These are phyloP conservation scores for Melampsora larici-populina DNA, from an alignment of 1,284 basidiomycete species.

Conservation along the genomic window DNA sequence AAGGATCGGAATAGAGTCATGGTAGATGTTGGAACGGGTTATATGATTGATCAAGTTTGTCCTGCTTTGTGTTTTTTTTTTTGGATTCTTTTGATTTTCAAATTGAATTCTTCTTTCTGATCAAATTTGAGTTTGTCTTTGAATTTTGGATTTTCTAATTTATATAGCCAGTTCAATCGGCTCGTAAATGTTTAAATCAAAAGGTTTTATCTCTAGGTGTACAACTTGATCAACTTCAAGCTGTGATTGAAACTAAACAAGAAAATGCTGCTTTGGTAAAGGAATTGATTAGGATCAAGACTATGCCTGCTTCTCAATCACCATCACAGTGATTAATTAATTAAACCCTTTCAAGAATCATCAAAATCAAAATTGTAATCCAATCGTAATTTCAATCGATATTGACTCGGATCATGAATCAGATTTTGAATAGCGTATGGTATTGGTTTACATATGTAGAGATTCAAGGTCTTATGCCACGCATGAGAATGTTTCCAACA, in stretches of 20 bases:
- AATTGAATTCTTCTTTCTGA: too few species aligned
- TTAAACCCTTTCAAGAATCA: too few species aligned
- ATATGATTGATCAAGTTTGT: constrained; percentile 86
- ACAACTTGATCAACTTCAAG: constrained; percentile 35
- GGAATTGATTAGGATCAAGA: constrained; percentile 35
- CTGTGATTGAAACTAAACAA: constrained; percentile 39
- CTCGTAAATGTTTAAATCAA: constrained; percentile 32
- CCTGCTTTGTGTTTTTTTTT: neutral
- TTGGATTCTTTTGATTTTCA: neutral
- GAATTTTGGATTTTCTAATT: neutral
- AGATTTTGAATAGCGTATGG: too few species aligned
- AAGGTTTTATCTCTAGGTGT: constrained; percentile 27
- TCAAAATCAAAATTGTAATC: too few species aligned
- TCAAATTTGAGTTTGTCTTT: neutral
- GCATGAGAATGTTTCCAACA: too few species aligned
- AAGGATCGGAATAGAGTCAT: constrained; percentile 79
- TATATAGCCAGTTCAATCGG: constrained; percentile 24
- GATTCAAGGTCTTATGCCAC: too few species aligned
- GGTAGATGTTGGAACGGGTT: constrained; percentile 93
- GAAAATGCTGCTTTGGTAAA: constrained; percentile 28
- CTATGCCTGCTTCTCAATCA: neutral
- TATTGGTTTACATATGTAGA: too few species aligned
- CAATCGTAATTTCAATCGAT: too few species aligned
- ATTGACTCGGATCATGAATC: too few species aligned
- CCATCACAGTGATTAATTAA: neutral